Evolutionary conservation across 2,329 filamentous ascomycete genomes (phyloP), one percentile per base, ranked within the genome.

Genomic region (Fusarium poae): DNA sequence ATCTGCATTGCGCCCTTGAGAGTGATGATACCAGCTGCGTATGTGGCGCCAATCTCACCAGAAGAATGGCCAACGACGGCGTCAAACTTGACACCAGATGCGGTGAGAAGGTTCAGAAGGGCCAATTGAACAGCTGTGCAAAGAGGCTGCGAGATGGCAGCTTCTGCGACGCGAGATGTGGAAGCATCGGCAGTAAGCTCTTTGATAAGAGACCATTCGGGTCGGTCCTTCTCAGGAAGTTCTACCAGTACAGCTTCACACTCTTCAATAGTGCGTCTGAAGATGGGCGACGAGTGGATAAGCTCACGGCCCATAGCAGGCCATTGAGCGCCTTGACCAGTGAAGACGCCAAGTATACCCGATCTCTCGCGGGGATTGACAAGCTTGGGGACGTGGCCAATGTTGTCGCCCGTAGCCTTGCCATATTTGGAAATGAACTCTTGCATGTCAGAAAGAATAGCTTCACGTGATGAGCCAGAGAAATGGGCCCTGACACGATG

Each of bases 61-160:
- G 74, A 78, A 0, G 81, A 83, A 59, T 85, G 83, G 0, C 83
- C 81, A 1, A 77, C 74, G 0, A 83, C 81, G 11, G 74, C 77
- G 1, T 64, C 34, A 0, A 82, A 79, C 3, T 49, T 57, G 4
- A 85, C 73, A 1, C 75, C 44, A 16, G 49, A 51, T 5, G 35
- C 30, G 3, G 11, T 1, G 6, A 62, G 34, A 9, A 62, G 37
- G 1, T 50, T 21, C 1, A 56, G 25, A 0, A 56, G 29, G 7
- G 44, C 42, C 0, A 63, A 11, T 5, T 63, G 60, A 0, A 62
- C 39, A 1, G 60, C 57, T 11, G 60, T 62, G 7, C 60, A 63
- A 1, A 63, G 27, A 2, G 60, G 60, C 7, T 63, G 60, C 0
- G 60, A 62, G 0, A 62, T 46, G 1, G 48, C 48, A 2, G 59